A percentile compares a stretch with the other conserved stretches of the same genome.
phyloP scores from a whole-genome alignment of 2,329 filamentous ascomycete genomes.

The Trichoderma breve region DNA sequence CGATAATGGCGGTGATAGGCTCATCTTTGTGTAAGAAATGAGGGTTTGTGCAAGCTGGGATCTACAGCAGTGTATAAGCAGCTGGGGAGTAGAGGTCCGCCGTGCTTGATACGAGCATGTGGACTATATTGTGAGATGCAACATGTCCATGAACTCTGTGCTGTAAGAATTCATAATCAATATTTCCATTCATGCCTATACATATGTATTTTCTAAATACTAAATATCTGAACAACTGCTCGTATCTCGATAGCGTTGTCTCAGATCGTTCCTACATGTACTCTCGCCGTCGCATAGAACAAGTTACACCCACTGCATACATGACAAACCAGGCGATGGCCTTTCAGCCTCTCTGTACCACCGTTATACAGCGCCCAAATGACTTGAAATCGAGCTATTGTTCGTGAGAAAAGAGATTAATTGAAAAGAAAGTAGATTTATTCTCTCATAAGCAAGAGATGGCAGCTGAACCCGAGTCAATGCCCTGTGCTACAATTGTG shows the following conservation, averaged over 20 bases:
- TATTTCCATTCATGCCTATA: background rate
- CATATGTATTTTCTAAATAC: background rate
- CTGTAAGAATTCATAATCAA: background rate
- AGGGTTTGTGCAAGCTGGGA: background rate
- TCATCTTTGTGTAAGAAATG: background rate
- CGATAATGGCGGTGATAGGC: background rate
- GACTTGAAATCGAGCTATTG: background rate
- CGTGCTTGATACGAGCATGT: too few species aligned
- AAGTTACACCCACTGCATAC: background rate
- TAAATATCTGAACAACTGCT: background rate
- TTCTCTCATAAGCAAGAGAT: background rate
- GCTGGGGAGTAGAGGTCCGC: background rate
- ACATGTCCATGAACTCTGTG: background rate
- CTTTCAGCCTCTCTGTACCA: background rate
- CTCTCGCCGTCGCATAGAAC: slow-evolving; percentile 1
- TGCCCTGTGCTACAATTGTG: background rate
- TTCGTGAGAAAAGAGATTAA: background rate
- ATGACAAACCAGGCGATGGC: background rate
- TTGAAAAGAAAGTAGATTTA: background rate
- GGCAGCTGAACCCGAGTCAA: background rate
- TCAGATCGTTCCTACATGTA: background rate
- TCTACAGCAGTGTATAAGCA: background rate
- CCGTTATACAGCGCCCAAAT: background rate
- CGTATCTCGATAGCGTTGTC: background rate
- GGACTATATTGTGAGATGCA: background rate